Evolutionary conservation across 768 basidiomycete genomes (phyloP), one percentile per base, ranked within the genome.

Genomic region (Pilatotrama ljubarskyi): DNA sequence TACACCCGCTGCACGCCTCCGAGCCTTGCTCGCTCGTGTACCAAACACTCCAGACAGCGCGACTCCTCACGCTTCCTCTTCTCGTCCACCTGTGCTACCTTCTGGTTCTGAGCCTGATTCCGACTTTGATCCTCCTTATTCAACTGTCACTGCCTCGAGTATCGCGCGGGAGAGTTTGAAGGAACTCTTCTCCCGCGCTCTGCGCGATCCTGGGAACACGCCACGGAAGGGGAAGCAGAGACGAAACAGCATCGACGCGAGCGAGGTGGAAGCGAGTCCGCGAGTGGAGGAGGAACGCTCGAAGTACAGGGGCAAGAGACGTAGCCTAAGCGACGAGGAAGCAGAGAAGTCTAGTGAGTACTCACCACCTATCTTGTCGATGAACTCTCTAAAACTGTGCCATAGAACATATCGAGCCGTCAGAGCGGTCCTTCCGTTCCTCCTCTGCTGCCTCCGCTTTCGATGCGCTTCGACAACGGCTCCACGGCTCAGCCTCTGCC

Each of bases 281-380:
- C 68, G 76, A 2, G 70, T 79, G 40, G 67, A 74, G 41, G 74
- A 76, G 66, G 77, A 79, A 56, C 72, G 77, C 58, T 70, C 72
- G 22, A 75, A 72, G 55, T 75, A 73, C 59, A 85, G 79, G 70
- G 79, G 77, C 10, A 82, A 85, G 60, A 77, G 83, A 37, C 78
- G 75, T 64, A 89, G 85, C 67, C 60, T 85, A 64, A 88, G 86
- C 66, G 88, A 90, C 64, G 87, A 90, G 66, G 88, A 89, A 66
- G 70, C 74, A 2, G 87, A 86, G 36, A 79, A 78, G 35, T 71
- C 78, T 55, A 77, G 87, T 89, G 71, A 67, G 85, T 55, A 57
- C 36, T 50, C 43, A 8, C 3, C 17, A 14, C 3, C n/a, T 41
- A 17, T 35, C 7, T 10, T 20, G 17, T 48, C 17, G 15, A n/a